These are phyloP conservation scores for Colletotrichum higginsianum DNA, from an alignment of 2,329 filamentous ascomycete species.

Conservation along the genomic window DNA sequence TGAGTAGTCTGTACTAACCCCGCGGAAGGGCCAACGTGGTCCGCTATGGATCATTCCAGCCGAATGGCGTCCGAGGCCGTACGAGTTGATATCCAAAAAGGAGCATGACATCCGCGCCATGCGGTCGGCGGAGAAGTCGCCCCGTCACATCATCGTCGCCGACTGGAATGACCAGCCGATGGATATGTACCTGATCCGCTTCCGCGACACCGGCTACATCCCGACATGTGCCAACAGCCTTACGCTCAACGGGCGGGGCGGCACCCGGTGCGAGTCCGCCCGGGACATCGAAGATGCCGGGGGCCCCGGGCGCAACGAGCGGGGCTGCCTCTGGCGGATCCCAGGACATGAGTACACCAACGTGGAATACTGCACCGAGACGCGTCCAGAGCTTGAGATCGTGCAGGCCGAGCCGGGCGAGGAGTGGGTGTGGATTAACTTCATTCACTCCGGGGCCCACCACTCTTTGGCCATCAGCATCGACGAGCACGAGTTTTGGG, in stretches of 20 bases:
- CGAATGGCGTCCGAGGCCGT: slow-evolving; percentile 24
- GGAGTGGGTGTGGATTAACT: slow-evolving; percentile 29
- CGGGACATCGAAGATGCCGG: slow-evolving; percentile 21
- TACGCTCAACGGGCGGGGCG: slow-evolving; percentile 19
- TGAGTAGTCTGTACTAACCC: too few relatives aligned
- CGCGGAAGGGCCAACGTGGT: slow-evolving; percentile 18
- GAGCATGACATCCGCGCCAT: slow-evolving; percentile 23
- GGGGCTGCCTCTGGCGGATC: slow-evolving; percentile 12
- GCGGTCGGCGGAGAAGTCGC: slow-evolving; percentile 6
- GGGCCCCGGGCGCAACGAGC: slow-evolving; percentile 19
- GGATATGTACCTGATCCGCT: slow-evolving; percentile 32
- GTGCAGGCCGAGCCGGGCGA: slow-evolving; percentile 3
- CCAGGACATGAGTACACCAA: slow-evolving; percentile 27
- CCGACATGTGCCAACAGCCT: slow-evolving; percentile 33
- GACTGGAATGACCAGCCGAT: slow-evolving; percentile 34
- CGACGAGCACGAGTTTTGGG: slow-evolving; percentile 67
- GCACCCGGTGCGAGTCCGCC: slow-evolving; percentile 19
- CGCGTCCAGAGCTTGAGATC: slow-evolving; percentile 13
- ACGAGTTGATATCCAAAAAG: slow-evolving; percentile 12
- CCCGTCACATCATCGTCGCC: slow-evolving; percentile 21
- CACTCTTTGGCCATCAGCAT: slow-evolving; percentile 55
- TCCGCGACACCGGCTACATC: slow-evolving; percentile 35
- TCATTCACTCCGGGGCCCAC: slow-evolving; percentile 28
- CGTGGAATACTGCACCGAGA: slow-evolving; percentile 19
- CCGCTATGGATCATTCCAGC: slow-evolving; percentile 28